These are phyloP conservation scores for Alternaria sp. DNA, from an alignment of 2,329 filamentous ascomycete species.

Conservation along the genomic window DNA sequence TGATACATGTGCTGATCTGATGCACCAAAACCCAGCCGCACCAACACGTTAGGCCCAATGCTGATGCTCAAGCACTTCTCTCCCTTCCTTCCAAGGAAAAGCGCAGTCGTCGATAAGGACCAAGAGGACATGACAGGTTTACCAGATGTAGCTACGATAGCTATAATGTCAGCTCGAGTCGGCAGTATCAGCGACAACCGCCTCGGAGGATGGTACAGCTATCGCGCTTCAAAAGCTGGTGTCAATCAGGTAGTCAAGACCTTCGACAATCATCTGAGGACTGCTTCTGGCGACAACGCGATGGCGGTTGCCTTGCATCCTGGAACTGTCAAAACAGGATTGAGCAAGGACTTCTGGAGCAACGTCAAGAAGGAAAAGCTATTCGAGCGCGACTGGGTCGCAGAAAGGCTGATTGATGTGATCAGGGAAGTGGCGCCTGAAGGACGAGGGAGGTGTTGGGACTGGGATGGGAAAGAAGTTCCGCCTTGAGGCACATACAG, in stretches of 20 bases:
- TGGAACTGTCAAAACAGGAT: slow-evolving; percentile 77
- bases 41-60: slow-evolving; percentile 77
- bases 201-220: slow-evolving; percentile 82
- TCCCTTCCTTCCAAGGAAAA: slow-evolving; percentile 69
- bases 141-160: slow-evolving; percentile 67
- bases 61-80: slow-evolving; percentile 79
- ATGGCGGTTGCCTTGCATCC: slow-evolving; percentile 77
- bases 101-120: slow-evolving; percentile 5
- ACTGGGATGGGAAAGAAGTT: slow-evolving; percentile 50
- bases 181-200: slow-evolving; percentile 75
- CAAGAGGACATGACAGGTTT: slow-evolving; percentile 33
- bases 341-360: slow-evolving; percentile 76
- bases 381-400: slow-evolving; percentile 71
- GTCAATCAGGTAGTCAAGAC: slow-evolving; percentile 75
- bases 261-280: slow-evolving; percentile 70
- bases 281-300: slow-evolving; percentile 65
- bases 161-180: slow-evolving; percentile 80
- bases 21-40: slow-evolving; percentile 43
- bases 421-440: slow-evolving; percentile 69
- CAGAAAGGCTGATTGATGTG: slow-evolving; percentile 68
- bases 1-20: background rate
- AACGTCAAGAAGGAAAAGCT: slow-evolving; percentile 67
- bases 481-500: slow-evolving; percentile 33
- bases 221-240: slow-evolving; percentile 76
- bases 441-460: slow-evolving; percentile 49